Evolutionary conservation across 2,329 filamentous ascomycete species (phyloP), one percentile per base, ranked within the genome.

Genomic region (Geosmithia putterillii): DNA sequence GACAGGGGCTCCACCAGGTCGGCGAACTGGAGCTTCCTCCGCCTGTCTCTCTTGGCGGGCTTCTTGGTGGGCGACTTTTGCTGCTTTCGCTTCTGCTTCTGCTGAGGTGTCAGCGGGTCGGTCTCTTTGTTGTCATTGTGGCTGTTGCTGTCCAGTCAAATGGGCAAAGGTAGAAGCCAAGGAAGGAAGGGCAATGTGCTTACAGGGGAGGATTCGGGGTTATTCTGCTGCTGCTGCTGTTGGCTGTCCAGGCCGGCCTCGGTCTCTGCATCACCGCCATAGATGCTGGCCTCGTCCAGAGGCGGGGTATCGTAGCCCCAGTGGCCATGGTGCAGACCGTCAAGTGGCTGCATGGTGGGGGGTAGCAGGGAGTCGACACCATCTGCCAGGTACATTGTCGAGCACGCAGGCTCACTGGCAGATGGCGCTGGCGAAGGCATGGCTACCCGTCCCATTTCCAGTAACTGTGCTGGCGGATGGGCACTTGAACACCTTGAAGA

Each of bases 1-100:
- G 42, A 43, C 20, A 43, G 37, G n/a, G 42, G 42, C 12, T 34
- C 42, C 3, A 32, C 36, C 35, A 43, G 37, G 22, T 43, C 42
- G 7, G 35, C 21, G 17, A 39, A 43, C 23, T 43, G 42, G 4
- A 20, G 15, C 14, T 34, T 37, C 22, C 40, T 23, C 20, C n/a
- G n/a, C 28, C 28, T 39, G 21, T 28, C 20, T 14, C 28, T 6
- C 28, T 14, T 32, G 28, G 15, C 15, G 28, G 28, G 10, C 28
- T 32, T 32, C 15, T 32, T 32, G 28, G 10, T 32, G 28, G 28
- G 35, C 12, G 9, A 15, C 5, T 23, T 43, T 19, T 43, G 32
- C 17, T 20, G 21, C n/a, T 38, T 12, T 22, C n/a, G 14, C 36
- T 14, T 36, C 36, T 40, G n/a, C n/a, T n/a, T n/a, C n/a, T n/a